These are phyloP conservation scores for Cicer judaicum DNA, from an alignment of 306 rosid species.

Conservation along the genomic window DNA sequence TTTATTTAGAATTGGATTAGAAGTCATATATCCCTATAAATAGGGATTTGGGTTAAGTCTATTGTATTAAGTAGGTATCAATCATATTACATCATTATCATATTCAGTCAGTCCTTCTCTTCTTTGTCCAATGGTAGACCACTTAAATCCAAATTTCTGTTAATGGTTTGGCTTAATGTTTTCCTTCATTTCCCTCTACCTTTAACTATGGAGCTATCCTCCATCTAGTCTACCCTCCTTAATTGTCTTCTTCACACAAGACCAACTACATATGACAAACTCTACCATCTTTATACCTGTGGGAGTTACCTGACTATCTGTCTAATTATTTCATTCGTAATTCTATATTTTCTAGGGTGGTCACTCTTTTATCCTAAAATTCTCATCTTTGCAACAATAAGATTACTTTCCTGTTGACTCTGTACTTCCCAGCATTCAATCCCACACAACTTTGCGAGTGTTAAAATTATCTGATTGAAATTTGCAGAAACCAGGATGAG, in stretches of 20 bases:
- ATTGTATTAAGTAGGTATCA: no score
- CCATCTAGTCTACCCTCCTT: not conserved
- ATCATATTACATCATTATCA: not conserved
- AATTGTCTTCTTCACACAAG: not conserved
- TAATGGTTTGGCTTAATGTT: not conserved
- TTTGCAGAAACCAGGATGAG: conserved; percentile 4
- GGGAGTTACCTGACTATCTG: not conserved
- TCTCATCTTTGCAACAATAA: not conserved
- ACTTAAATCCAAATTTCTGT: not conserved
- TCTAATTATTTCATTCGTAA: not conserved
- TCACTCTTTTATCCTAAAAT: not conserved
- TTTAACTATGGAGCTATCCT: not conserved
- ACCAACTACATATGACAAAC: not conserved
- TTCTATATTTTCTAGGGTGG: not conserved
- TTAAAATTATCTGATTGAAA: not conserved
- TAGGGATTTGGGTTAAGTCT: no score
- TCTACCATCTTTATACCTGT: conserved; percentile 3
- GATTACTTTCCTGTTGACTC: not conserved
- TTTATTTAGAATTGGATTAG: not conserved
- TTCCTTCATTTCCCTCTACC: conserved; percentile 1
- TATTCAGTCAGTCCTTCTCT: no score
- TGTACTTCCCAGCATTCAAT: conserved; percentile 4
- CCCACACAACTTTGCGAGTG: not conserved
- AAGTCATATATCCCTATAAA: no score
- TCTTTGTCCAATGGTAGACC: not conserved